Evolutionary conservation across 1,284 basidiomycete species (phyloP).

Genomic region (Leccinum pachyderme): DNA sequence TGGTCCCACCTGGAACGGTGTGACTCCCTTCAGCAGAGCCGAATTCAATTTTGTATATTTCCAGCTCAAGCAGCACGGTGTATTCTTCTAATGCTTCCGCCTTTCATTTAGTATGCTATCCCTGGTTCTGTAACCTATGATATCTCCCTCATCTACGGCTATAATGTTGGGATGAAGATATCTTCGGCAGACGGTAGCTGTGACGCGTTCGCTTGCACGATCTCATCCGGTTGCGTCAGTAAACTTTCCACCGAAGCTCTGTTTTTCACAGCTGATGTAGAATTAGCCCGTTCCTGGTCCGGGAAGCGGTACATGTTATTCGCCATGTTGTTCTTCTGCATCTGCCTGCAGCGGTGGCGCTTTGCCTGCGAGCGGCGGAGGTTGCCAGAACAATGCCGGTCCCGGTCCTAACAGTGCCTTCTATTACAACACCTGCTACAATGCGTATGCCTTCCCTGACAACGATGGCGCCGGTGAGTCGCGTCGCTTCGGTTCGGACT

Average conservation of each 20-base stretch:
- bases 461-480: conserved; percentile 31
- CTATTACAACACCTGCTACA: conserved; percentile 30
- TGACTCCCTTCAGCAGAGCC: conserved; percentile 34
- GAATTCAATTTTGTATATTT: conserved; percentile 30
- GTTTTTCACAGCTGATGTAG: conserved; percentile 1
- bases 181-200: conserved; percentile 29
- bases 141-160: conserved; percentile 38
- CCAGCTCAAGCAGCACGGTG: background rate
- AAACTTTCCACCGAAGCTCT: background rate
- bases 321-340: conserved; percentile 29
- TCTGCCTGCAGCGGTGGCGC: conserved; percentile 25
- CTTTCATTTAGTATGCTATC: conserved; percentile 23
- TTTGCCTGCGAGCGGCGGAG: conserved; percentile 30
- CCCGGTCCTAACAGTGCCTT: conserved; percentile 32
- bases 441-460: conserved; percentile 34
- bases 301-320: conserved; percentile 21
- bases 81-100: background rate
- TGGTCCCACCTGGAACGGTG: conserved; percentile 33
- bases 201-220: conserved; percentile 33
- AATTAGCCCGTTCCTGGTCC: conserved; percentile 33
- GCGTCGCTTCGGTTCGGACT: background rate
- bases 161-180: conserved; percentile 38
- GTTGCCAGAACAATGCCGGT: conserved; percentile 28
- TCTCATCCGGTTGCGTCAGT: conserved; percentile 28
- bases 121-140: conserved; percentile 36